Evolutionary conservation across 2,329 filamentous ascomycete genomes (phyloP).

Genomic region (Pseudogymnoascus sp.): DNA sequence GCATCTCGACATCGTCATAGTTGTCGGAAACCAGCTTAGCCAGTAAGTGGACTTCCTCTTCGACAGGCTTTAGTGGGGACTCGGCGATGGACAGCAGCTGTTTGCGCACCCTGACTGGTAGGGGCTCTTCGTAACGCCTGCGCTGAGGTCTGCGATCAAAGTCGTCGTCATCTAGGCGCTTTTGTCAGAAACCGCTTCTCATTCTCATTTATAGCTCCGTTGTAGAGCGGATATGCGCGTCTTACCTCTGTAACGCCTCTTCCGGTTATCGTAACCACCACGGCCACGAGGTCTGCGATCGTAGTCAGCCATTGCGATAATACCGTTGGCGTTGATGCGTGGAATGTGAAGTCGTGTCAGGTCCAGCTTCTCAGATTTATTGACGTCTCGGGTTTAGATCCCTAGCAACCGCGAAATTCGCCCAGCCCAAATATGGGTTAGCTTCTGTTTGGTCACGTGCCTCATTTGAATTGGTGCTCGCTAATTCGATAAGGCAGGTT

Average conservation of each 20-base stretch:
- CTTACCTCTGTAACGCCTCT: slow-evolving; percentile 72
- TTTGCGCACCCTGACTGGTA: slow-evolving; percentile 63
- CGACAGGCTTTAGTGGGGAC: slow-evolving; percentile 66
- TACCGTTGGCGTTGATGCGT: slow-evolving; percentile 7
- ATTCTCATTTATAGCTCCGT: slow-evolving; percentile 1
- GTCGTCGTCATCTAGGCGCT: slow-evolving; percentile 60
- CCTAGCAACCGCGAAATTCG: slow-evolving; percentile 5
- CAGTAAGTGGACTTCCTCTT: slow-evolving; percentile 68
- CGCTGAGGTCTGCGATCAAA: slow-evolving; percentile 66
- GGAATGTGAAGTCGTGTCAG: slow-evolving; percentile 6
- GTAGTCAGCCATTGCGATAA: slow-evolving; percentile 40
- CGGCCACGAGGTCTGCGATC: slow-evolving; percentile 31
- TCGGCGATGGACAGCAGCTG: slow-evolving; percentile 76
- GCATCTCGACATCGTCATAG: slow-evolving; percentile 75
- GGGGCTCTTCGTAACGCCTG: slow-evolving; percentile 64
- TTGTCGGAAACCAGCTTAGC: slow-evolving; percentile 72
- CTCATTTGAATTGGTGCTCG: background rate
- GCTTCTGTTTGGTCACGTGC: background rate
- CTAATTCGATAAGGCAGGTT: background rate
- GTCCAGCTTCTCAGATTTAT: slow-evolving; percentile 5
- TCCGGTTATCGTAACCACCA: slow-evolving; percentile 52
- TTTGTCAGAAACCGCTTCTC: slow-evolving; percentile 23
- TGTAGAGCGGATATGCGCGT: slow-evolving; percentile 2
- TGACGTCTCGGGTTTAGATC: slow-evolving; percentile 8
- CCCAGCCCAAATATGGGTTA: background rate